Percentiles rank a stretch among this genome's conserved stretches.
Evolutionary conservation across 2,329 filamentous ascomycete species (phyloP).

Genomic region (Fusarium sp.): DNA sequence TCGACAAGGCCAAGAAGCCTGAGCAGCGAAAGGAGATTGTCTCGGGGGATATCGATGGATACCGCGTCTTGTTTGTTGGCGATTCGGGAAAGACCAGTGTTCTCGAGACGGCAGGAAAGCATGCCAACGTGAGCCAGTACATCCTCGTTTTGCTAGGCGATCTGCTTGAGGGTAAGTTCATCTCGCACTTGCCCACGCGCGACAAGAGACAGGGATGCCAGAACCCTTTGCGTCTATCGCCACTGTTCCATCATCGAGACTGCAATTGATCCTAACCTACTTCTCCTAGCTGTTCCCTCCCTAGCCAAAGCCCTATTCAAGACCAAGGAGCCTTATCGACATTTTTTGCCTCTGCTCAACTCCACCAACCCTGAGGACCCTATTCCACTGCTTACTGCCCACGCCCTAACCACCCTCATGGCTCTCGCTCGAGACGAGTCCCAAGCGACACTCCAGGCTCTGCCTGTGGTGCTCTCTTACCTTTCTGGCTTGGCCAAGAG

Average conservation of each 20-base stretch:
- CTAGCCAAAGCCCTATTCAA: conserved; percentile 82
- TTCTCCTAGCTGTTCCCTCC: conserved; percentile 76
- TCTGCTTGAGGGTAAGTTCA: conserved; percentile 79
- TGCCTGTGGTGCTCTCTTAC: conserved; percentile 87
- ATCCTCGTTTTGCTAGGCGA: conserved; percentile 91
- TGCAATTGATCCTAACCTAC: conserved; percentile 31
- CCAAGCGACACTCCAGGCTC: conserved; percentile 76
- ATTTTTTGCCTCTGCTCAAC: conserved; percentile 87
- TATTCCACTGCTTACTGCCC: conserved; percentile 89
- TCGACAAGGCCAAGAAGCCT: conserved; percentile 90
- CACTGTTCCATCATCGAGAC: conserved; percentile 9
- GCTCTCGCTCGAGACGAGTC: conserved; percentile 73
- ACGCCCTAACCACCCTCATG: conserved; percentile 85
- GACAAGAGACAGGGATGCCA: conserved; percentile 12
- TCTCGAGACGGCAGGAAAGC: conserved; percentile 85
- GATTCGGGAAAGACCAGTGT: conserved; percentile 76
- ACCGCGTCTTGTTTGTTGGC: conserved; percentile 84
- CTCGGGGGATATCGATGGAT: conserved; percentile 82
- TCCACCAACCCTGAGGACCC: conserved; percentile 80
- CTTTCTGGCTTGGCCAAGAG: conserved; percentile 86
- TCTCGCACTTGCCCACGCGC: neutral
- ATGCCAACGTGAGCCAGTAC: conserved; percentile 93
- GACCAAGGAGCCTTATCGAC: conserved; percentile 81
- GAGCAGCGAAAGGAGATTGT: conserved; percentile 88
- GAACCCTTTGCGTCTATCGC: conserved; percentile 10